phyloP scores from a whole-genome alignment of 768 basidiomycete genomes.

The Amanita phalloides region DNA sequence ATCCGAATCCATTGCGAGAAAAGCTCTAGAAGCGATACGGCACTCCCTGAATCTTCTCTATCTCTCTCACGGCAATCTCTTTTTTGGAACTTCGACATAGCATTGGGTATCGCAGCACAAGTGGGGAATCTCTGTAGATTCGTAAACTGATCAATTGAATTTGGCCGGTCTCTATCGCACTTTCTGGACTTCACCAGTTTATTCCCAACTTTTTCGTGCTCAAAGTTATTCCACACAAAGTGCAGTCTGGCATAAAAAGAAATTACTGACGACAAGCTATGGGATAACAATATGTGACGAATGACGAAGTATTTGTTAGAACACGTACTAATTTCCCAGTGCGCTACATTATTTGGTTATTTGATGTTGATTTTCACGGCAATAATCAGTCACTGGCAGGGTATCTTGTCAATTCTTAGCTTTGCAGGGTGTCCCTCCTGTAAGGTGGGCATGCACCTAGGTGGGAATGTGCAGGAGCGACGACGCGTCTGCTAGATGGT shows the following conservation, averaged over 20 bases:
- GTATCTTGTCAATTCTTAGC: slow-evolving; percentile 11
- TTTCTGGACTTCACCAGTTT: slow-evolving; percentile 29
- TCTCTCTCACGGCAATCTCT: slow-evolving; percentile 26
- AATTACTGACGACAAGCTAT: too few species aligned
- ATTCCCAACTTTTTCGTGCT: background rate
- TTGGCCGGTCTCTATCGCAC: slow-evolving; percentile 32
- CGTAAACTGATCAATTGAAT: background rate
- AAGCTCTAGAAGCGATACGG: slow-evolving; percentile 26
- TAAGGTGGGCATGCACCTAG: slow-evolving; percentile 39
- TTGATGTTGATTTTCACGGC: background rate
- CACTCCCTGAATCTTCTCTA: slow-evolving; percentile 21
- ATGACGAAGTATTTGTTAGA: slow-evolving; percentile 35
- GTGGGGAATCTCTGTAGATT: slow-evolving; percentile 15
- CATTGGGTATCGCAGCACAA: slow-evolving; percentile 42
- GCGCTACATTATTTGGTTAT: slow-evolving; percentile 7
- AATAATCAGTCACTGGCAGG: slow-evolving; percentile 24
- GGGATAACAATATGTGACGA: slow-evolving; percentile 29
- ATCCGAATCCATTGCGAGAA: slow-evolving; percentile 2
- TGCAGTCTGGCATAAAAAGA: slow-evolving; percentile 6
- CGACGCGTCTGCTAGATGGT: slow-evolving; percentile 29
- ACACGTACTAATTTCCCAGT: slow-evolving; percentile 64
- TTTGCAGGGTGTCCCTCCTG: slow-evolving; percentile 27
- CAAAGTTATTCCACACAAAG: slow-evolving; percentile 24
- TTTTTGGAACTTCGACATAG: slow-evolving; percentile 26
- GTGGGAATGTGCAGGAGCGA: slow-evolving; percentile 10